phyloP scores from a whole-genome alignment of 1,139 yeast genomes.

The Citeromyces hawaiiensis region DNA sequence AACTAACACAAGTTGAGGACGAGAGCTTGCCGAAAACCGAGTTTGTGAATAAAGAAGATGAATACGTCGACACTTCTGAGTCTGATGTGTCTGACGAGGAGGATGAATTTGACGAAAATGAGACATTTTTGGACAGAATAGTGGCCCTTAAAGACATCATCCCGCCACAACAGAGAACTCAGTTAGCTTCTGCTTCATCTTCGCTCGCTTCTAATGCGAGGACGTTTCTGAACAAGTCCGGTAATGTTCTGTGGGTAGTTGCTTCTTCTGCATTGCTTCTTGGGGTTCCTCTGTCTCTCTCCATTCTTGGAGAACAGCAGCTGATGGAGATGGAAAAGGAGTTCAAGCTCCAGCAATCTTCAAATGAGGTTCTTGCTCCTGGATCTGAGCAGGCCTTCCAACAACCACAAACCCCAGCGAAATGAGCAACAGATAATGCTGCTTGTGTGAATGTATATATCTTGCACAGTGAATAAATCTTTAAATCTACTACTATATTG shows the following conservation, averaged over 20 bases:
- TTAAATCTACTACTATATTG: too few relatives aligned
- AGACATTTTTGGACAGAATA: conserved; percentile 76
- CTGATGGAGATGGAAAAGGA: conserved; percentile 90
- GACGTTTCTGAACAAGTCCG: conserved; percentile 42
- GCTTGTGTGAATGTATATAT: conserved; percentile 1
- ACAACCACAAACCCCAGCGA: conserved; percentile 10
- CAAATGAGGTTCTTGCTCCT: conserved; percentile 73
- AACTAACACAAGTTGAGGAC: conserved; percentile 10
- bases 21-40: conserved; percentile 4
- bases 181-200: conserved; percentile 13
- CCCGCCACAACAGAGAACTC: conserved; percentile 71
- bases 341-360: conserved; percentile 74
- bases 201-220: conserved; percentile 22
- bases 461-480: background rate
- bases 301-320: conserved; percentile 87
- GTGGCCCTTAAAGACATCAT: conserved; percentile 85
- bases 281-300: conserved; percentile 87
- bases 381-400: conserved; percentile 49
- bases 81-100: conserved; percentile 28
- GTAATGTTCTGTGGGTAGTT: conserved; percentile 71
- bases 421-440: background rate
- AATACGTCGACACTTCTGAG: conserved; percentile 14
- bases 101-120: conserved; percentile 70
- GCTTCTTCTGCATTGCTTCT: conserved; percentile 75
- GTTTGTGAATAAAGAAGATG: conserved; percentile 10